These are phyloP conservation scores for Picea engelmannii DNA, from an alignment of 83 land plant species.

Conservation along the genomic window DNA sequence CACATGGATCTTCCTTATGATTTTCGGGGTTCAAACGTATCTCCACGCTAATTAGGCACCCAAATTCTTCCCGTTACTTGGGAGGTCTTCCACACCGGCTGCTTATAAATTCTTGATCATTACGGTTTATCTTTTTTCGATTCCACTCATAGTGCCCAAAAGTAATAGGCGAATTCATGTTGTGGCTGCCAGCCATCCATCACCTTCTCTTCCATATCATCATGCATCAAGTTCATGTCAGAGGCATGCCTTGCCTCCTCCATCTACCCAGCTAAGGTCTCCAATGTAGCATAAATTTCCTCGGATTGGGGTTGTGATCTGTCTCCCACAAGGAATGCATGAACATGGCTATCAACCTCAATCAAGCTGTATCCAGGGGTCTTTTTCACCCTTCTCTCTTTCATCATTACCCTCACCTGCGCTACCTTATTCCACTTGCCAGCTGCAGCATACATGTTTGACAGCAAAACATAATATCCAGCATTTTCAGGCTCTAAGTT, in stretches of 20 bases:
- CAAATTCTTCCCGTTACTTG: no score
- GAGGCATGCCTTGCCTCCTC: background rate
- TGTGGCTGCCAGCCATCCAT: background rate
- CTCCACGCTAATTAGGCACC: no score
- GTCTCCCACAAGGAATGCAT: background rate
- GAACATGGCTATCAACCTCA: slow-evolving; percentile 11
- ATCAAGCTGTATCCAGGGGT: slow-evolving; percentile 6
- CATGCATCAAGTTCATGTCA: background rate
- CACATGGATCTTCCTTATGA: no score
- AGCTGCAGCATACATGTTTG: slow-evolving; percentile 14
- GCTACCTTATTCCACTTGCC: slow-evolving; percentile 11
- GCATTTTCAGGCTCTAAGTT: slow-evolving; percentile 5
- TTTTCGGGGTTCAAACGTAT: no score
- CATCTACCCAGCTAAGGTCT: background rate
- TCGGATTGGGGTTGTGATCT: background rate
- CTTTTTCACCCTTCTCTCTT: background rate
- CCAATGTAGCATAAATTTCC: background rate
- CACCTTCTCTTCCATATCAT: background rate
- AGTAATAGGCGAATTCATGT: background rate
- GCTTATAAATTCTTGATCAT: no score
- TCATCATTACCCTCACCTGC: background rate
- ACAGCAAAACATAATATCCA: slow-evolving; percentile 11
- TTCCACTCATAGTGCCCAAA: background rate
- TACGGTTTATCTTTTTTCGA: no score
- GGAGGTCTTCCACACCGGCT: no score